Conservation (phyloP, 2,329 filamentous ascomycete species). For the Thielaviopsis musarum region DNA sequence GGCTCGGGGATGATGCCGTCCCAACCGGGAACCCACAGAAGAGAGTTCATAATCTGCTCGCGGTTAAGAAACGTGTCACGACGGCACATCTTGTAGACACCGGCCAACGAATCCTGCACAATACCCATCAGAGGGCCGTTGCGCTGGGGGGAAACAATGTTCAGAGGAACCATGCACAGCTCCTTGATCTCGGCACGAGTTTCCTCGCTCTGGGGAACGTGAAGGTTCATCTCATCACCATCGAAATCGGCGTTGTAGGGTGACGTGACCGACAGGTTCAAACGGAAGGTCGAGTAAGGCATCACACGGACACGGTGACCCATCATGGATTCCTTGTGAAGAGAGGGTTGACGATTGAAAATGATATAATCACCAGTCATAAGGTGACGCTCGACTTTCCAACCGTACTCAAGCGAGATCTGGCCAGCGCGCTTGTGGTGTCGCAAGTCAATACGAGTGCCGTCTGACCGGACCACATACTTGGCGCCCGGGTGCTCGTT, state of each 20-base stretch:
- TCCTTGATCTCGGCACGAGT: slow-evolving; percentile 88
- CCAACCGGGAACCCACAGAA: slow-evolving; percentile 97
- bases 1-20: slow-evolving; percentile 86
- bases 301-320: slow-evolving; percentile 93
- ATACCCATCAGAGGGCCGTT: slow-evolving; percentile 99
- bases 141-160: slow-evolving; percentile 94
- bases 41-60: slow-evolving; percentile 86
- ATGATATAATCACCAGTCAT: slow-evolving; percentile 95
- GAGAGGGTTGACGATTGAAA: slow-evolving; percentile 97
- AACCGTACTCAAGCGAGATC: slow-evolving; percentile 82
- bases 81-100: slow-evolving; percentile 91
- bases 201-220: slow-evolving; percentile 95
- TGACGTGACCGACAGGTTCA: slow-evolving; percentile 93
- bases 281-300: slow-evolving; percentile 96
- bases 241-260: slow-evolving; percentile 99
- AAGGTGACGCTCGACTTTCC: slow-evolving; percentile 96
- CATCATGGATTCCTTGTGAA: slow-evolving; percentile 99
- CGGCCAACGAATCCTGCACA: slow-evolving; percentile 91
- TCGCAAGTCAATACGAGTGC: slow-evolving; percentile 83
- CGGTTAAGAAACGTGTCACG: slow-evolving; percentile 82
- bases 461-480: slow-evolving; percentile 87
- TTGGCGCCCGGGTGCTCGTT: slow-evolving; percentile 92
- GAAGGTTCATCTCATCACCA: slow-evolving; percentile 99
- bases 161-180: slow-evolving; percentile 92
- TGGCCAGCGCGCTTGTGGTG: slow-evolving; percentile 80